Conservation (phyloP, 73 alveolate species). For the Paraurostyla sp. region DNA sequence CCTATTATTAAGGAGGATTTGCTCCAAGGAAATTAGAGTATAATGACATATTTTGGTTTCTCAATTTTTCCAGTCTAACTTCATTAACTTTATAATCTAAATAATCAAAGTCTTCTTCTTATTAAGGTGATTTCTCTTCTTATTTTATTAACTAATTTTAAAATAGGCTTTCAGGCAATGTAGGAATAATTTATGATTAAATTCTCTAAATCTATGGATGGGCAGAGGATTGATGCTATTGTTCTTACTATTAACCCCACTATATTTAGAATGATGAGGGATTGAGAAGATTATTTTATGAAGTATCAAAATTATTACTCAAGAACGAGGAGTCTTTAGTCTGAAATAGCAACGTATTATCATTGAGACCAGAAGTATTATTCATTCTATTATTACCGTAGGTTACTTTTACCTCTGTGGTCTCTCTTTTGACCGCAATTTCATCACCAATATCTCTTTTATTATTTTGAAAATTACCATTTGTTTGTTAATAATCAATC, state of each 20-base stretch:
- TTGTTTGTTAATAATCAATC: background rate
- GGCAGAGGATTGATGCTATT: too few species aligned
- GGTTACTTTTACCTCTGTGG: slow-evolving; percentile 25
- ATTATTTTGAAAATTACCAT: background rate
- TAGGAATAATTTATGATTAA: background rate
- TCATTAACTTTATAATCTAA: slow-evolving; percentile 57
- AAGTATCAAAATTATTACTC: too few species aligned
- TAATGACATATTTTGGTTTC: slow-evolving; percentile 39
- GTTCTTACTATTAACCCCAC: too few species aligned
- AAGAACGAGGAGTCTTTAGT: too few species aligned
- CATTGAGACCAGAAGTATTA: background rate
- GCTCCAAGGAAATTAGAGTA: background rate
- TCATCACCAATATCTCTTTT: slow-evolving; percentile 28
- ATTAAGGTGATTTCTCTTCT: background rate
- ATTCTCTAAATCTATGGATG: background rate
- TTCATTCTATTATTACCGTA: background rate
- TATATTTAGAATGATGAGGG: too few species aligned
- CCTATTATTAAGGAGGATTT: background rate
- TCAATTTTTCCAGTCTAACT: slow-evolving; percentile 4
- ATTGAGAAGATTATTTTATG: too few species aligned
- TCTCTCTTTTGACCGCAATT: slow-evolving; percentile 20
- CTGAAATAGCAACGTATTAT: too few species aligned
- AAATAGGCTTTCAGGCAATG: background rate
- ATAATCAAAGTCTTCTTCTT: slow-evolving; percentile 26
- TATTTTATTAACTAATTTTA: background rate